Conservation (phyloP, 1,284 basidiomycete species). For the Trametes sp. region DNA sequence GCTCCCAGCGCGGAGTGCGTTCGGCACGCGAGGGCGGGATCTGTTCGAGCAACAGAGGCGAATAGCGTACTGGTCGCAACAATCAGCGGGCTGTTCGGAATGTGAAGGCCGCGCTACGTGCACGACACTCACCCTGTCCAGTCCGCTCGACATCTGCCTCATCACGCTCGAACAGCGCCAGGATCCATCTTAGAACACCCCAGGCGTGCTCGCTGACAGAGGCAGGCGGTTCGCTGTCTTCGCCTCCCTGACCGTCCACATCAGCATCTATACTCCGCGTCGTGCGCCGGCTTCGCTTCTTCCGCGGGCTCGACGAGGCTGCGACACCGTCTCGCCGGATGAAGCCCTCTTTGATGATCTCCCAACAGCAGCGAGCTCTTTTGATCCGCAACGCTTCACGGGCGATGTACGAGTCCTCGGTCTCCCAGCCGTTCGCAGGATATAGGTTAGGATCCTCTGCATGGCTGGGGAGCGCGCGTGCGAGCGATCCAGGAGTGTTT, state of each 20-base stretch:
- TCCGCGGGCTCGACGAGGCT: constrained; percentile 18
- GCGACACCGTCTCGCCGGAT: constrained; percentile 43
- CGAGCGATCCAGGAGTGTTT: constrained; percentile 60
- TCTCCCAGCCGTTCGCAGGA: constrained; percentile 39
- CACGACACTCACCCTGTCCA: constrained; percentile 43
- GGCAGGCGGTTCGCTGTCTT: constrained; percentile 38
- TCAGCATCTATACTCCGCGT: constrained; percentile 30
- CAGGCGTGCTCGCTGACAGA: constrained; percentile 67
- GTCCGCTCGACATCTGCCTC: constrained; percentile 47
- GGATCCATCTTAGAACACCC: constrained; percentile 68
- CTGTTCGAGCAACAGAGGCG: constrained; percentile 67
- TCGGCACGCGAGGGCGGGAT: constrained; percentile 65
- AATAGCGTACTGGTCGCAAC: constrained; percentile 55
- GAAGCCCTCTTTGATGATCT: constrained; percentile 62
- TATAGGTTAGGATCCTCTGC: constrained; percentile 23
- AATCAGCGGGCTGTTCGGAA: constrained; percentile 4
- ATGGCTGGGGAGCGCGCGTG: constrained; percentile 63
- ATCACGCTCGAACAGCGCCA: constrained; percentile 72
- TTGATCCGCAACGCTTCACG: constrained; percentile 59
- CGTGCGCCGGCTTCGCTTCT: constrained; percentile 35
- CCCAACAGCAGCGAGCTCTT: constrained; percentile 66
- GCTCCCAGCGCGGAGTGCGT: constrained; percentile 61
- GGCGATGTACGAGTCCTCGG: constrained; percentile 64
- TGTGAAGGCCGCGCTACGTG: constrained; percentile 5
- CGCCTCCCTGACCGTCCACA: constrained; percentile 36